phyloP scores from a whole-genome alignment of 257 asterid species.

The Nicotiana tomentosiformis region DNA sequence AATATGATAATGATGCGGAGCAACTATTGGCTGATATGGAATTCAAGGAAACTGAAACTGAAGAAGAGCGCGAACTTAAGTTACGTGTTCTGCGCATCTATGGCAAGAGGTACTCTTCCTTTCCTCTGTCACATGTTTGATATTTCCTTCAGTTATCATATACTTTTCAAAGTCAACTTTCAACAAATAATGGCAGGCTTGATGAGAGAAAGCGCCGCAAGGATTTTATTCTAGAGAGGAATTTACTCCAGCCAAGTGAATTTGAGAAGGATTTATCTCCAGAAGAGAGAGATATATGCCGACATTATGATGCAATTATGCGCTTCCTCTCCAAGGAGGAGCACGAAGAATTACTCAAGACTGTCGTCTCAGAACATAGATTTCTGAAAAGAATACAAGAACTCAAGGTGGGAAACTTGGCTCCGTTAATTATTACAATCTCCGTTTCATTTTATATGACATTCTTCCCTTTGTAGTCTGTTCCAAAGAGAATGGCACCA shows the following conservation, averaged over 20 bases:
- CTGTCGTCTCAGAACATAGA: conserved; percentile 48
- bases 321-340: conserved; percentile 75
- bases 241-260: conserved; percentile 54
- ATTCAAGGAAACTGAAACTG: conserved; percentile 75
- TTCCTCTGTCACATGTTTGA: not conserved
- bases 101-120: conserved; percentile 49
- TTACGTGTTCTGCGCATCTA: conserved; percentile 66
- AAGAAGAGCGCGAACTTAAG: conserved; percentile 70
- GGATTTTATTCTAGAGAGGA: conserved; percentile 68
- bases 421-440: not conserved
- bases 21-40: conserved; percentile 86
- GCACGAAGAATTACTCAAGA: conserved; percentile 56
- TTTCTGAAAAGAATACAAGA: conserved; percentile 54
- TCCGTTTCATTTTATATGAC: not conserved
- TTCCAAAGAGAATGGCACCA: not conserved
- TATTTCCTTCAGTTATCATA: not conserved
- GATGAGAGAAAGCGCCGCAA: conserved; percentile 84
- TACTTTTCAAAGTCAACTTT: not conserved
- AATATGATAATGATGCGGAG: conserved; percentile 91
- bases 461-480: not conserved
- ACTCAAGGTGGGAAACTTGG: conserved; percentile 46
- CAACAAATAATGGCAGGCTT: conserved; percentile 46
- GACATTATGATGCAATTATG: conserved; percentile 61
- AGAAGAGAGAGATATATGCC: conserved; percentile 62
- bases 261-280: conserved; percentile 44